Evolutionary conservation across 108 stramenopile genomes (phyloP), one percentile per base, ranked within the genome.

Genomic region (Cyclostephanos tholiformis): DNA sequence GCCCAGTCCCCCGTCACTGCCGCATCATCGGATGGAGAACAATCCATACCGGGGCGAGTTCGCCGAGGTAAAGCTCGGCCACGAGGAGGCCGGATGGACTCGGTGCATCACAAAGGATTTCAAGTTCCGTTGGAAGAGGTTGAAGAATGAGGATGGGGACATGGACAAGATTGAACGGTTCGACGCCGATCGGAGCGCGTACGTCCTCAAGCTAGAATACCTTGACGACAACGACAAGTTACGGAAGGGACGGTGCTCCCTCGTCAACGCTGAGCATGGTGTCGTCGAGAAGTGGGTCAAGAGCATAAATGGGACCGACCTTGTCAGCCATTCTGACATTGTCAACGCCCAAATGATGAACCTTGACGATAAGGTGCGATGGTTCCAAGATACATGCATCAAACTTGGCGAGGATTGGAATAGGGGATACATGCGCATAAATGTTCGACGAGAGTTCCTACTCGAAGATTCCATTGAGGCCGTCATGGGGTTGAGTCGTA

Each of bases 31-130:
- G n/a, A n/a, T n/a, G n/a, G n/a, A n/a, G n/a, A n/a, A n/a, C n/a
- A n/a, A n/a, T n/a, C n/a, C n/a, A n/a, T n/a, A n/a, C n/a, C n/a
- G n/a, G 35, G 77, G 62, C 72, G 81, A 88, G 53, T 49, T 83
- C 56, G 84, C 84, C 8, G 67, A 82, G 41, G 86, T 91, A 63
- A 90, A 89, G 63, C 59, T 97, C 17, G 71, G 73, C 17, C 93
- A 95, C 79, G 94, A 92, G 60, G 93, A 94, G 84, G 94, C 94
- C 77, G 96, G 94, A 50, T 97, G 96, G 96, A 76, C 86, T 1
- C 84, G 96, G 25, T 94, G 91, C 30, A 75, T 97, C 44, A 86
- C 89, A 39, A 81, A 25, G 56, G 94, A 97, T 77, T 84, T 96
- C 84, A 96, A 94, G 59, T 95, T 97, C 79, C 92, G 94, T n/a